Evolutionary conservation across 2,329 filamentous ascomycete genomes (phyloP).

Genomic region (Sphaerulina vaccinii): DNA sequence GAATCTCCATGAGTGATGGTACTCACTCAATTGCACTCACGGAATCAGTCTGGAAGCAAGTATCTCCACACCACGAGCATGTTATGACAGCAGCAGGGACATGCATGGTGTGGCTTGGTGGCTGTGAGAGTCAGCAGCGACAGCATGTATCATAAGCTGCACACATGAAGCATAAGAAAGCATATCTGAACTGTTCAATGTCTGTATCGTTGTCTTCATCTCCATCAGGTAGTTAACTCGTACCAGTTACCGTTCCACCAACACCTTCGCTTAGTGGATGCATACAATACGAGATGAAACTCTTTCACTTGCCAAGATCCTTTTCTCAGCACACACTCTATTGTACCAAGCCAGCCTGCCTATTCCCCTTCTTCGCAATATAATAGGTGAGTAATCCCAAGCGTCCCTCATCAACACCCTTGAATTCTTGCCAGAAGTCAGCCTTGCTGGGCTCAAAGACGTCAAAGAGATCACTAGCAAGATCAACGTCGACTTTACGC

Average conservation of each 20-base stretch:
- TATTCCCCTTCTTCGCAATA: conserved; percentile 62
- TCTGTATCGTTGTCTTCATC: neutral
- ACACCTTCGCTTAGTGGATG: neutral
- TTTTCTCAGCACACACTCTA: neutral
- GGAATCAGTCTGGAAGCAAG: no score
- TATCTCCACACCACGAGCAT: no score
- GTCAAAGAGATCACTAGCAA: conserved; percentile 70
- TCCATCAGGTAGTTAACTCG: neutral
- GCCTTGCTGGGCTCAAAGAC: conserved; percentile 32
- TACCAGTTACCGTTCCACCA: neutral
- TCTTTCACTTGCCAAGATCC: neutral
- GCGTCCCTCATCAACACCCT: conserved; percentile 64
- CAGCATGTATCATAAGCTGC: no score
- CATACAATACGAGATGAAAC: neutral
- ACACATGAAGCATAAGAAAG: no score
- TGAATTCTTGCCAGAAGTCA: conserved; percentile 66
- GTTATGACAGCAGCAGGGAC: no score
- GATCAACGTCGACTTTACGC: conserved; percentile 70
- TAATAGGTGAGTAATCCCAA: conserved; percentile 80
- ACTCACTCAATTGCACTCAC: no score
- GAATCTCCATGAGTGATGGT: no score
- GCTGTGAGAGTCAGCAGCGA: no score
- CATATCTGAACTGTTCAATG: no score
- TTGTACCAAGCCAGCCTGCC: conserved; percentile 6
- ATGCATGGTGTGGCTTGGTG: no score